These are phyloP conservation scores for Strombidium stylifer DNA, from an alignment of 73 alveolate genomes.

Conservation along the genomic window DNA sequence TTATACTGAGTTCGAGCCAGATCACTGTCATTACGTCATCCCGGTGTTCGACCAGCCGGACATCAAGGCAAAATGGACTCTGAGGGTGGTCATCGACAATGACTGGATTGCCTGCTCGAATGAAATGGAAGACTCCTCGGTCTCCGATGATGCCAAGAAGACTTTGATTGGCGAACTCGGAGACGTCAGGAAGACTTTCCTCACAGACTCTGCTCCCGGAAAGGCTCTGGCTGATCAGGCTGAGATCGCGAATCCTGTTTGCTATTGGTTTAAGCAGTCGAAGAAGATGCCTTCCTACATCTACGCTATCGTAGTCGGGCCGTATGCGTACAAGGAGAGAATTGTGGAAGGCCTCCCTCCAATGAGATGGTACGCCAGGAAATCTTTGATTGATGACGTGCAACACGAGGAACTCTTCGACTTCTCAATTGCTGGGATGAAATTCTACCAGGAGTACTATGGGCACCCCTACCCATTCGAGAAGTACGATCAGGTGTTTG, in stretches of 20 bases:
- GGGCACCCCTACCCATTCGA: slow-evolving; percentile 85
- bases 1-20: slow-evolving; percentile 60
- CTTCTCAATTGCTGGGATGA: slow-evolving; percentile 73
- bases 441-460: slow-evolving; percentile 84
- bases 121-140: slow-evolving; percentile 49
- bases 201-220: background rate
- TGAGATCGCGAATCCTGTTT: slow-evolving; percentile 10
- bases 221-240: background rate
- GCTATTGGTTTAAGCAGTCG: slow-evolving; percentile 2
- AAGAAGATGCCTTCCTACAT: slow-evolving; percentile 1
- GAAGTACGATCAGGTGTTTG: slow-evolving; percentile 90
- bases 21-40: slow-evolving; percentile 45
- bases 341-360: slow-evolving; percentile 34
- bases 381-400: slow-evolving; percentile 46
- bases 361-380: slow-evolving; percentile 58
- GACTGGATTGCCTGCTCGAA: slow-evolving; percentile 94
- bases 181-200: background rate
- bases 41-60: slow-evolving; percentile 73
- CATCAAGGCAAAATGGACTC: slow-evolving; percentile 49
- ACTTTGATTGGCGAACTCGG: background rate
- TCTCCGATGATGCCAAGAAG: slow-evolving; percentile 3
- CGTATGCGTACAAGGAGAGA: slow-evolving; percentile 7
- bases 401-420: slow-evolving; percentile 41
- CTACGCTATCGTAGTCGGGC: slow-evolving; percentile 38
- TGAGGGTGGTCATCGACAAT: slow-evolving; percentile 69